These are phyloP conservation scores for Botrytis fabae DNA, from an alignment of 2,329 filamentous ascomycete genomes.

Conservation along the genomic window DNA sequence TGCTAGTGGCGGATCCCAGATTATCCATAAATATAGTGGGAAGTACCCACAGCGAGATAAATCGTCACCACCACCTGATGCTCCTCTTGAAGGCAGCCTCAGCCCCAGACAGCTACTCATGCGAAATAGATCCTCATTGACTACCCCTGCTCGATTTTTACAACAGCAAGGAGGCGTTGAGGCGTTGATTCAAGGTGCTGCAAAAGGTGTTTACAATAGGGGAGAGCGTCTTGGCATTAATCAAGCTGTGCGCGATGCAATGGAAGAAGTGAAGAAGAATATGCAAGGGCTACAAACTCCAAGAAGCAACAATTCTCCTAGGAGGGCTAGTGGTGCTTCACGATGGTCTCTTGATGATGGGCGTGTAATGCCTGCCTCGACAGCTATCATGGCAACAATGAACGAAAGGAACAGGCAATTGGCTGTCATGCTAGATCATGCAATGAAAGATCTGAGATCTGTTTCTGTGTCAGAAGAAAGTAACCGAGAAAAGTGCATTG, in stretches of 20 bases:
- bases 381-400: conserved; percentile 50
- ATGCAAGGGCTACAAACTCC: conserved; percentile 66
- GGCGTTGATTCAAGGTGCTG: conserved; percentile 71
- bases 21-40: conserved; percentile 72
- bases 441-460: conserved; percentile 62
- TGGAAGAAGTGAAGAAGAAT: conserved; percentile 77
- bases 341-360: conserved; percentile 41
- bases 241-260: conserved; percentile 75
- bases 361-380: conserved; percentile 35
- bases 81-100: conserved; percentile 35
- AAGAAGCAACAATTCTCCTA: conserved; percentile 44
- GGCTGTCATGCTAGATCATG: conserved; percentile 66
- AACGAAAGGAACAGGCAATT: conserved; percentile 67
- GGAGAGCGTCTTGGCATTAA: conserved; percentile 78
- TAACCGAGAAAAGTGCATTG: conserved; percentile 47
- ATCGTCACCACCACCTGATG: conserved; percentile 35
- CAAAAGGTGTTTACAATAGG: conserved; percentile 70
- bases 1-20: conserved; percentile 58
- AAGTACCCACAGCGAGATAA: conserved; percentile 46
- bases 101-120: conserved; percentile 32
- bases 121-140: conserved; percentile 36
- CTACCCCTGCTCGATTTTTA: conserved; percentile 44
- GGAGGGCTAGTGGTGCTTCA: conserved; percentile 30
- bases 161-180: conserved; percentile 60
- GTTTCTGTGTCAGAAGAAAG: conserved; percentile 53